Conservation (phyloP, 1,284 basidiomycete genomes). For the Apiotrichum porosum region DNA sequence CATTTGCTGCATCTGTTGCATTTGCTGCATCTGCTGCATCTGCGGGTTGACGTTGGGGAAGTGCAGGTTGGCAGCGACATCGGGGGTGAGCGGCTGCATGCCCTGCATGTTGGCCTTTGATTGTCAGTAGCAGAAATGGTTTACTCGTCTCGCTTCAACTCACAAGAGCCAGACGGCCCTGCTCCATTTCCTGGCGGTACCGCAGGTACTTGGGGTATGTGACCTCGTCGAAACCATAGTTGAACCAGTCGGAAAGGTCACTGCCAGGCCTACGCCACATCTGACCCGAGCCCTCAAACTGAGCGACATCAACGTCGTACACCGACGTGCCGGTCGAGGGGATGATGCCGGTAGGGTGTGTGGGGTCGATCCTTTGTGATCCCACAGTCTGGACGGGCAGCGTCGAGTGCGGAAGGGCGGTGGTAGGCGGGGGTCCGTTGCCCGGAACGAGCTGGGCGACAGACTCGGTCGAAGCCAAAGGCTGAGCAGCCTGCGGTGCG, state of each 20-base stretch:
- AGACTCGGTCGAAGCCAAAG: slow-evolving; percentile 33
- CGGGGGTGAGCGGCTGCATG: slow-evolving; percentile 31
- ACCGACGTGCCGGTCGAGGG: slow-evolving; percentile 63
- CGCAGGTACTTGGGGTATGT: slow-evolving; percentile 90
- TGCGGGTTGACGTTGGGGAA: slow-evolving; percentile 14
- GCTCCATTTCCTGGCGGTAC: slow-evolving; percentile 73
- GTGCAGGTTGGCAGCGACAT: slow-evolving; percentile 33
- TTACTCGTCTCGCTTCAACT: slow-evolving; percentile 16
- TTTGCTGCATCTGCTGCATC: slow-evolving; percentile 38
- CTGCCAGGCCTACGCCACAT: slow-evolving; percentile 90
- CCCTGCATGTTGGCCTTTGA: slow-evolving; percentile 29
- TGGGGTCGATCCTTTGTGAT: slow-evolving; percentile 58
- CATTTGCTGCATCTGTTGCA: slow-evolving; percentile 48
- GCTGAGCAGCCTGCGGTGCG: slow-evolving; percentile 11
- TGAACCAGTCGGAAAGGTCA: slow-evolving; percentile 97
- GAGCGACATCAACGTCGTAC: slow-evolving; percentile 78
- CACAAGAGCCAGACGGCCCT: slow-evolving; percentile 50
- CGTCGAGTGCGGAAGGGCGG: slow-evolving; percentile 29
- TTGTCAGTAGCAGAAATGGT: background rate
- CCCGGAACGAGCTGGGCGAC: slow-evolving; percentile 17
- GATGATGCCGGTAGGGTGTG: slow-evolving; percentile 56
- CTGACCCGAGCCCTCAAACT: slow-evolving; percentile 67
- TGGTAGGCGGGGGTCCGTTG: slow-evolving; percentile 18
- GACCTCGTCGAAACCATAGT: slow-evolving; percentile 97
- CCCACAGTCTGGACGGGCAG: slow-evolving; percentile 33